Conservation (phyloP, 1,284 basidiomycete genomes). For the Ganoderma resinaceum region DNA sequence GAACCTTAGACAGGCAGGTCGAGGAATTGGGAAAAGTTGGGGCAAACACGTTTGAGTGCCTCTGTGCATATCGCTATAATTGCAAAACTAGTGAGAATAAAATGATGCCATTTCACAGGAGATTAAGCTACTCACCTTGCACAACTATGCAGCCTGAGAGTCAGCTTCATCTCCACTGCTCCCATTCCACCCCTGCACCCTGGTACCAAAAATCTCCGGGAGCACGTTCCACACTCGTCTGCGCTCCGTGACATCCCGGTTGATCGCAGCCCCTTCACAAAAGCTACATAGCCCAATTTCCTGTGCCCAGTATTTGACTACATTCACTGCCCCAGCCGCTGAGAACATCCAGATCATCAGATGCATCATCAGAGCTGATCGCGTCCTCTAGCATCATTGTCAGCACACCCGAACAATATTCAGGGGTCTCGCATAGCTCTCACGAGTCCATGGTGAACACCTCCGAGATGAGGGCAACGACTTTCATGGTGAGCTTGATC, state of each 20-base stretch:
- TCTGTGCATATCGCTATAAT: no score
- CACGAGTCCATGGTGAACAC: not conserved
- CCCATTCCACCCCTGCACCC: not conserved
- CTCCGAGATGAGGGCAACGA: not conserved
- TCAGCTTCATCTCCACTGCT: not conserved
- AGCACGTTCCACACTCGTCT: not conserved
- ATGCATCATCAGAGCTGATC: not conserved
- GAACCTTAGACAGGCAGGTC: no score
- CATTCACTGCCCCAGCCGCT: not conserved
- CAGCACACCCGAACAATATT: not conserved
- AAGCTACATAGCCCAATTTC: not conserved
- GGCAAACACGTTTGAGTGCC: no score
- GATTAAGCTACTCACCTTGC: not conserved
- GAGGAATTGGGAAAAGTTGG: no score
- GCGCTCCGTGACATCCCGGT: not conserved
- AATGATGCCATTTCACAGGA: no score
- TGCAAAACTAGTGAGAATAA: no score
- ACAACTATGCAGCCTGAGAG: not conserved
- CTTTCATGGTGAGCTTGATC: not conserved
- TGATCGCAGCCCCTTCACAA: not conserved
- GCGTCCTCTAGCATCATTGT: not conserved
- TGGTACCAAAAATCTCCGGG: not conserved
- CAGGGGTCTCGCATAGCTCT: not conserved
- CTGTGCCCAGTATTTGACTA: not conserved
- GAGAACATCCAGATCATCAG: not conserved